phyloP scores from a whole-genome alignment of 2,329 filamentous ascomycete genomes.

The Sclerotinia borealis region DNA sequence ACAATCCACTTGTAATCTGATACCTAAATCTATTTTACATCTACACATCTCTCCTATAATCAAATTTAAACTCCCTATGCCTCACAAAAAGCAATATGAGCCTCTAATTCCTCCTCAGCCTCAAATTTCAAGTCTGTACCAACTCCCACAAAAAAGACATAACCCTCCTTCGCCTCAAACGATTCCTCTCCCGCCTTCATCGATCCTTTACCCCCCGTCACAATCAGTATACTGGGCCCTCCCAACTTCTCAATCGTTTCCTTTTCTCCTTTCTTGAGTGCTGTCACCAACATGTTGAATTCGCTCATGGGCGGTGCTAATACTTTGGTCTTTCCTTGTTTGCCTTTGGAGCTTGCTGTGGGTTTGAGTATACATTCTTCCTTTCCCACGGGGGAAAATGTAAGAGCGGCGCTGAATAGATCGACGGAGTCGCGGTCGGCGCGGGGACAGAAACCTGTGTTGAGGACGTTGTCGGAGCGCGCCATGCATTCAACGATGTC shows the following conservation, averaged over 20 bases:
- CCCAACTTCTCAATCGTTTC: slow-evolving; percentile 50
- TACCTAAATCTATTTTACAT: not conserved
- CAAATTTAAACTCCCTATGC: not conserved
- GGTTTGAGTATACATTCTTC: slow-evolving; percentile 51
- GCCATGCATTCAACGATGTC: slow-evolving; percentile 99
- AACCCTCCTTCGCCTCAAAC: slow-evolving; percentile 53
- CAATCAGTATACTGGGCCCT: slow-evolving; percentile 59
- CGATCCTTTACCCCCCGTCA: slow-evolving; percentile 53
- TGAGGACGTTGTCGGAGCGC: slow-evolving; percentile 85
- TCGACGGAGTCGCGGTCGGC: slow-evolving; percentile 59
- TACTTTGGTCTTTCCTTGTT: slow-evolving; percentile 53
- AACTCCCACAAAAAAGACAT: slow-evolving; percentile 56
- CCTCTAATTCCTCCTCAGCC: slow-evolving; percentile 19
- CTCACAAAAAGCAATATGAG: slow-evolving; percentile 22
- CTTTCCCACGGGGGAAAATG: slow-evolving; percentile 54
- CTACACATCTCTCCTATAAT: not conserved
- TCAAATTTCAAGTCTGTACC: slow-evolving; percentile 21
- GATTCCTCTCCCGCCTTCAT: slow-evolving; percentile 51
- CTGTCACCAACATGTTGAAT: slow-evolving; percentile 61
- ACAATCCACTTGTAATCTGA: too few species aligned
- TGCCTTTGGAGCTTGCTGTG: slow-evolving; percentile 44
- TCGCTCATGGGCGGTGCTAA: slow-evolving; percentile 65
- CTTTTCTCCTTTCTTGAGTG: slow-evolving; percentile 49
- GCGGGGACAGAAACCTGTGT: slow-evolving; percentile 66
- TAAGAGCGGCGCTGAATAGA: slow-evolving; percentile 56